phyloP scores from a whole-genome alignment of 2,329 filamentous ascomycete genomes.

The Fusarium nanum region DNA sequence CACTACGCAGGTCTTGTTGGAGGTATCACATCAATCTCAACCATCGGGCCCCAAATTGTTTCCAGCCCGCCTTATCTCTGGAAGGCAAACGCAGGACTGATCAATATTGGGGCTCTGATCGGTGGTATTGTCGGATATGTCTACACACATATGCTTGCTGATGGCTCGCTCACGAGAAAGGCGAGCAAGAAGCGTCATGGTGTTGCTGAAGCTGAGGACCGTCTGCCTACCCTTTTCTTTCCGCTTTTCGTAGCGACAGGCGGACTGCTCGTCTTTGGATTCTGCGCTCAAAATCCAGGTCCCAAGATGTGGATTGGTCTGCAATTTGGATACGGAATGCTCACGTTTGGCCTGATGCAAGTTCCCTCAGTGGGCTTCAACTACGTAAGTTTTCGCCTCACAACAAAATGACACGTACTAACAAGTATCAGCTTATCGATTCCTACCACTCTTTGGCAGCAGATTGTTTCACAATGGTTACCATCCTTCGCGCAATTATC shows the following conservation, averaged over 20 bases:
- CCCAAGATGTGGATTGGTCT: conserved; percentile 51
- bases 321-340: conserved; percentile 51
- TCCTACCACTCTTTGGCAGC: conserved; percentile 59
- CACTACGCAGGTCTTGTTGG: conserved; percentile 54
- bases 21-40: conserved; percentile 51
- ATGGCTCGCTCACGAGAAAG: conserved; percentile 20
- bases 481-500: conserved; percentile 60
- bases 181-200: conserved; percentile 43
- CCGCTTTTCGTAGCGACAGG: conserved; percentile 47
- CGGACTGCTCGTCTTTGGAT: conserved; percentile 53
- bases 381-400: conserved; percentile 48
- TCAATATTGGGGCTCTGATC: conserved; percentile 51
- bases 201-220: conserved; percentile 49
- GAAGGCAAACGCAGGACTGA: conserved; percentile 49
- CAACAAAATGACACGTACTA: neutral
- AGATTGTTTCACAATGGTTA: conserved; percentile 66
- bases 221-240: conserved; percentile 49
- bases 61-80: conserved; percentile 50
- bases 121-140: conserved; percentile 47
- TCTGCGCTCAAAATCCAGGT: conserved; percentile 51
- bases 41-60: conserved; percentile 50
- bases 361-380: conserved; percentile 55
- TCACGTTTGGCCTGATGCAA: conserved; percentile 54
- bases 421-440: conserved; percentile 58
- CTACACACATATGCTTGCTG: conserved; percentile 46